Evolutionary conservation across 176 grass and related monocot genomes (phyloP), one percentile per base, ranked within the genome.

Genomic region (Phoenix roebelenii): DNA sequence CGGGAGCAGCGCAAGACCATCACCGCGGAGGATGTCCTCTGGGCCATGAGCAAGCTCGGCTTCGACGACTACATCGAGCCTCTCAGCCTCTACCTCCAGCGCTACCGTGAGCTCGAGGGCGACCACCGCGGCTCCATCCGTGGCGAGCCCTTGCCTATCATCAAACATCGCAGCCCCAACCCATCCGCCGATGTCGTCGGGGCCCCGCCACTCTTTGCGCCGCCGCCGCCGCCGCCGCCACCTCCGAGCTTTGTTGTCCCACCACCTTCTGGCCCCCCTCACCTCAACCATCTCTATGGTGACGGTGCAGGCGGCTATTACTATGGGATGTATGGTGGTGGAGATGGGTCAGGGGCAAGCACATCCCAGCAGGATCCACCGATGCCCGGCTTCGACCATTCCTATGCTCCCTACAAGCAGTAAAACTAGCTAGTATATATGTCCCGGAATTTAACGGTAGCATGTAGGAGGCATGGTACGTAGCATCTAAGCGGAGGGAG

Each of bases 1-100:
- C 73, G 80, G 1, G 77, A 95, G 80, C 70, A 72, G 67, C 79
- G 79, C 73, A 85, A 89, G 73, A 89, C 82, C 77, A 75, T 95
- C 67, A 95, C 76, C 64, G 90, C 73, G 25, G 90, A 89, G 48
- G 85, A 95, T 71, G 77, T 95, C 39, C 82, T 95, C 28, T 95
- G 85, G 85, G 90, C 85, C 23, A 80, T 95, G 76, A 63, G 69
- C 72, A 87, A 74, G 52, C 85, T 95, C 51, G 85, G 82, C 63
- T 95, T 95, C 79, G 77, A 82, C 70, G 67, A 86, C 67, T 89
- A 89, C 78, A 63, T 89, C 63, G 75, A 89, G 54, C 86, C 82
- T 18, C 86, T 89, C 59, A 70, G 69, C 62, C 26, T 79, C 59
- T 85, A 82, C 75, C 86, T 89, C 72, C 86, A 85, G 62, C 74